Evolutionary conservation across 140 eudicot genomes (phyloP).

Genomic region (Ambrosia hybrid): DNA sequence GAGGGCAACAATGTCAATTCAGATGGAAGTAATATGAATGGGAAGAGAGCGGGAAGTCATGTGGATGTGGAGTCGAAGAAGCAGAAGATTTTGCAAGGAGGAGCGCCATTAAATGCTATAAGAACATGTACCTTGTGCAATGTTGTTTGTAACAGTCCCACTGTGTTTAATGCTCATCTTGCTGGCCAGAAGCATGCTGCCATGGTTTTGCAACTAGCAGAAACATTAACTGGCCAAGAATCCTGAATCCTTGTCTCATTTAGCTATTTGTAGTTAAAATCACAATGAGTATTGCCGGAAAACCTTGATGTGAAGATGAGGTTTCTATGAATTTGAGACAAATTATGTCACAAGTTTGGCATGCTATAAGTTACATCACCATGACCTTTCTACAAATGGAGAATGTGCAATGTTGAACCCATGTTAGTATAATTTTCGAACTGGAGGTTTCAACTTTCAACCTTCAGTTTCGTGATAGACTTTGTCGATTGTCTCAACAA

Average conservation of each 20-base stretch:
- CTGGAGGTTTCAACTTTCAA: too few relatives aligned
- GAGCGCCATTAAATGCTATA: constrained; percentile 17
- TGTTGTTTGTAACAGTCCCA: constrained; percentile 43
- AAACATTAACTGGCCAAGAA: constrained; percentile 18
- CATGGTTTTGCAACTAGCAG: constrained; percentile 33
- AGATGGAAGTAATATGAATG: constrained; percentile 13
- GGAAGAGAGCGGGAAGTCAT: constrained; percentile 18
- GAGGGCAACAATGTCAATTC: constrained; percentile 7
- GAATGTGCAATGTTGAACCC: too few relatives aligned
- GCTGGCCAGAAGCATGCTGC: constrained; percentile 44
- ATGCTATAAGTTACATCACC: too few relatives aligned
- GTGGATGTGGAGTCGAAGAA: constrained; percentile 42
- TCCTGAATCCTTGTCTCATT: constrained; percentile 4
- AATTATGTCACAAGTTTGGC: too few relatives aligned
- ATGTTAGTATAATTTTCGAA: too few relatives aligned
- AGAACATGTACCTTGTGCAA: constrained; percentile 42
- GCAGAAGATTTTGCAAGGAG: constrained; percentile 36
- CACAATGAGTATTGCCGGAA: not conserved
- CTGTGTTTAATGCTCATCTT: constrained; percentile 31
- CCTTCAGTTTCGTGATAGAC: too few relatives aligned
- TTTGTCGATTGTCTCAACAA: too few relatives aligned
- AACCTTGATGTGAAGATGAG: not conserved
- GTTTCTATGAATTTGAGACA: too few relatives aligned
- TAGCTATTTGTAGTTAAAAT: not conserved
- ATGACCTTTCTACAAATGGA: too few relatives aligned